These are phyloP conservation scores for Pseudogymnoascus sp. DNA, from an alignment of 2,329 filamentous ascomycete genomes.

Conservation along the genomic window DNA sequence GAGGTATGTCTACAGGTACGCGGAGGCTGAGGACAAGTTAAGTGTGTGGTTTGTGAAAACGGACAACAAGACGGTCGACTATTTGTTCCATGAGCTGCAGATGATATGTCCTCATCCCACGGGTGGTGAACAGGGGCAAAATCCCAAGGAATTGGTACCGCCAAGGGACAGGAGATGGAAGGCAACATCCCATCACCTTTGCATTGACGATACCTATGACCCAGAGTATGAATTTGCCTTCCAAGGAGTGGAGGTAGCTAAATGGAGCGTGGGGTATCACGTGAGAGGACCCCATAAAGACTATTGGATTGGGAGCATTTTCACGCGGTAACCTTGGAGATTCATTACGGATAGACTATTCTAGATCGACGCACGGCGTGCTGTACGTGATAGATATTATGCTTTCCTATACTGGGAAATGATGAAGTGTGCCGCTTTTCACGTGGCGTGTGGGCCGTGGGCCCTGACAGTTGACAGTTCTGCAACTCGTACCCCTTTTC, in stretches of 20 bases:
- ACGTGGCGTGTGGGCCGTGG: neutral
- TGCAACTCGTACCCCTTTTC: conserved; percentile 2
- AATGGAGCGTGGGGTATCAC: conserved; percentile 56
- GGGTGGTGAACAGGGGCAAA: conserved; percentile 6
- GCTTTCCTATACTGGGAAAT: neutral
- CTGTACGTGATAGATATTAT: neutral
- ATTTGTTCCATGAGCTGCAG: conserved; percentile 68
- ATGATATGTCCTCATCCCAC: conserved; percentile 40
- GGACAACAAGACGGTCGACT: conserved; percentile 56
- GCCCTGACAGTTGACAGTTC: conserved; percentile 7
- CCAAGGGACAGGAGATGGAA: conserved; percentile 37
- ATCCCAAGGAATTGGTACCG: neutral
- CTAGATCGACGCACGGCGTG: neutral
- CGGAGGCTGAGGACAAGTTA: conserved; percentile 50
- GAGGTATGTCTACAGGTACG: conserved; percentile 68
- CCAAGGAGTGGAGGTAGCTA: conserved; percentile 46
- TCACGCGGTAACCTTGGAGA: conserved; percentile 33
- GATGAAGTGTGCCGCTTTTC: neutral
- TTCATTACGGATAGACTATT: neutral
- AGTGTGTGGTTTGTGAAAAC: conserved; percentile 68
- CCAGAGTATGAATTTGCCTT: conserved; percentile 63
- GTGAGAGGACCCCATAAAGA: conserved; percentile 70
- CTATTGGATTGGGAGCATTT: conserved; percentile 53
- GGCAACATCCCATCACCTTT: conserved; percentile 62
- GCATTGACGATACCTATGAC: conserved; percentile 64